A percentile compares a stretch with the other conserved stretches of the same genome.
These are phyloP conservation scores for Stipa capillata DNA, from an alignment of 176 grass and related monocot genomes.

Conservation along the genomic window DNA sequence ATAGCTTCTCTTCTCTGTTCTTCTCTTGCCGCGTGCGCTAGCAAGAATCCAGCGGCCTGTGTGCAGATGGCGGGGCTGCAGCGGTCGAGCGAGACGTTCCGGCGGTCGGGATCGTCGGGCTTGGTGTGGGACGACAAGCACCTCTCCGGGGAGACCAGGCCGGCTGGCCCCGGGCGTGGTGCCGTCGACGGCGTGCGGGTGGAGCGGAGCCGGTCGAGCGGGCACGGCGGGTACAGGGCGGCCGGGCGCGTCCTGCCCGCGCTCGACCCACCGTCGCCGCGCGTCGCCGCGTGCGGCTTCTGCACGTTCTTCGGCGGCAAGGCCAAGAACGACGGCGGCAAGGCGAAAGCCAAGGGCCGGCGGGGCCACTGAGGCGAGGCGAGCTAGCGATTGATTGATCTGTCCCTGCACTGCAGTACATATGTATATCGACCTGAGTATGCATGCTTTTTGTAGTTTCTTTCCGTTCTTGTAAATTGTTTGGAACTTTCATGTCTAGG, in stretches of 20 bases:
- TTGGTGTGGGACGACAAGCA: slow-evolving; percentile 71
- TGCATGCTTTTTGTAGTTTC: background rate
- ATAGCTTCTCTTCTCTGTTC: background rate
- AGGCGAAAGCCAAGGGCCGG: slow-evolving; percentile 1
- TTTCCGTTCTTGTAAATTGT: background rate
- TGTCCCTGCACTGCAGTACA: background rate
- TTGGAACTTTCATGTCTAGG: background rate
- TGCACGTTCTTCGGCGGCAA: slow-evolving; percentile 44
- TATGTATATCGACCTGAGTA: background rate
- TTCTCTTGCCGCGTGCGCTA: background rate
- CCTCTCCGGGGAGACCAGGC: slow-evolving; percentile 48
- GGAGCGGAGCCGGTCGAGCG: slow-evolving; percentile 23
- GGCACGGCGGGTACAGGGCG: slow-evolving; percentile 43
- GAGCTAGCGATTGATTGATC: background rate
- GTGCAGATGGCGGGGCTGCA: slow-evolving; percentile 61
- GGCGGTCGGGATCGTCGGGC: slow-evolving; percentile 87
- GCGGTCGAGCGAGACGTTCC: slow-evolving; percentile 78
- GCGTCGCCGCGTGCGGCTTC: slow-evolving; percentile 66
- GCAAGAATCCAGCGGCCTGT: background rate
- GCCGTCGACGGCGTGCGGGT: background rate
- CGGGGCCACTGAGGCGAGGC: background rate
- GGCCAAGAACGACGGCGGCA: background rate
- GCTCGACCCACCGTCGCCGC: slow-evolving; percentile 72
- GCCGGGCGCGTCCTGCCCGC: slow-evolving; percentile 49
- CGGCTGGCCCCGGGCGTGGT: background rate